Base-by-base conservation (phyloP, 192 early-diverging fungal species). In the Helicostylum pulchrum region DNA sequence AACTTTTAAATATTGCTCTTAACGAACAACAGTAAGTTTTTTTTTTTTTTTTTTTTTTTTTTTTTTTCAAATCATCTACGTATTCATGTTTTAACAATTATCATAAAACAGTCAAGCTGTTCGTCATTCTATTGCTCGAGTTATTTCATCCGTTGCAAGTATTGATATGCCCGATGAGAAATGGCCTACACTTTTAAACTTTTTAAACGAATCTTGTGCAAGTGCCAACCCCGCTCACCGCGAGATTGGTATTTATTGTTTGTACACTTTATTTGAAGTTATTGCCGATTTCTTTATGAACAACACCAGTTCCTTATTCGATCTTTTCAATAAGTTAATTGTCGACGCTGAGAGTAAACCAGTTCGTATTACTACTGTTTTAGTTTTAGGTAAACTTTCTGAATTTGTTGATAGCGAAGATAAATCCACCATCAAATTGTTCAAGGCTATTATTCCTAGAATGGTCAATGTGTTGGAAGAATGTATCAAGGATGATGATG, bases 381-480 rank as follows among this genome's bases (percentile, higher is more conserved):
- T 87, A 21, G 60, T 46, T 31, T 19, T 64, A 20, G 62, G 62
- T 42, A 64, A 53, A 42, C 49, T 64, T 23, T 30, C 62, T 17
- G 62, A 64, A 52, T 64, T 53, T 23, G 52, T 64, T 30, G 51
- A 53, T 26, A 64, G 49, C 20, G 51, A 64, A 36, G 62, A 64
- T 44, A 80, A 86, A 55, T 76, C 77, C 2, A 84, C 87, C 26
- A 83, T 97, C 68, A 26, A 26, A 2, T 2, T 26, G 26, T 94
- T 91, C 73, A 80, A 86, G 57, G 79, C 77, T 14, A 78, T 92
- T 44, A 77, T 95, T 34, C 94, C 94, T 9, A 66, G 79, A 43
- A 97, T 95, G 90, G 92, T 94, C 49, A 83, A 80, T 52, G 90
- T 95, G 0, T 73, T 97, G 62, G 85, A 91, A 67, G 85, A 91